Evolutionary conservation across 345 rosid species (phyloP).

Genomic region (Physaria fendleri): DNA sequence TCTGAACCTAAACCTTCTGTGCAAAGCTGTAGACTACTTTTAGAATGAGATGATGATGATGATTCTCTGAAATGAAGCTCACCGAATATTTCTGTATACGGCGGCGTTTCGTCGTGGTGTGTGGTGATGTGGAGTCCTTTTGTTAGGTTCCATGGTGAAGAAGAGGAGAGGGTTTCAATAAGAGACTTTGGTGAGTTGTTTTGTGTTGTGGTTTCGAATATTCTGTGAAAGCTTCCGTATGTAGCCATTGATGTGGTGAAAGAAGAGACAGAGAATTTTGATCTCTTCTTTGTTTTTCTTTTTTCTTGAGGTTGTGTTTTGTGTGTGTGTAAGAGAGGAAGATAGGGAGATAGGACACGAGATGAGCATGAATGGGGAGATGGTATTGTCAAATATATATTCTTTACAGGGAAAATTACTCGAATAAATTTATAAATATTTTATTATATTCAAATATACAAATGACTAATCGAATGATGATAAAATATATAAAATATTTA

Average conservation of each 20-base stretch:
- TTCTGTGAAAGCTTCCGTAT: slow-evolving; percentile 59
- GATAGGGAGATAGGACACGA: slow-evolving; percentile 19
- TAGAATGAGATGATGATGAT: slow-evolving; percentile 32
- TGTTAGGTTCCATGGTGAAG: slow-evolving; percentile 41
- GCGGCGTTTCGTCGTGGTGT: slow-evolving; percentile 36
- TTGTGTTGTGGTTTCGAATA: slow-evolving; percentile 53
- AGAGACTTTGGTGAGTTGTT: slow-evolving; percentile 39
- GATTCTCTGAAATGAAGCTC: slow-evolving; percentile 63
- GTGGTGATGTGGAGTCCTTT: slow-evolving; percentile 36
- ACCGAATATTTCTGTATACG: slow-evolving; percentile 63
- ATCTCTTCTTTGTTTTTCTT: not conserved
- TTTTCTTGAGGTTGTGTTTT: slow-evolving; percentile 10
- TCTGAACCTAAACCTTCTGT: slow-evolving; percentile 88
- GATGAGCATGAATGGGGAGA: slow-evolving; percentile 23
- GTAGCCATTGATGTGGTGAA: slow-evolving; percentile 50
- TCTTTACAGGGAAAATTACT: not conserved
- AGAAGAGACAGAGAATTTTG: slow-evolving; percentile 2
- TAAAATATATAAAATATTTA: not conserved
- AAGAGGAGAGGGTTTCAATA: slow-evolving; percentile 48
- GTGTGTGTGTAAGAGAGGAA: not conserved
- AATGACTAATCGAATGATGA: not conserved
- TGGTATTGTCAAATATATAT: slow-evolving; percentile 28
- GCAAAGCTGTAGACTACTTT: slow-evolving; percentile 65
- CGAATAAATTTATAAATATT: not conserved
- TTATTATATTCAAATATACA: not conserved